Evolutionary conservation across 495 filamentous ascomycete species (phyloP).

Genomic region (Xylaria intraflava): DNA sequence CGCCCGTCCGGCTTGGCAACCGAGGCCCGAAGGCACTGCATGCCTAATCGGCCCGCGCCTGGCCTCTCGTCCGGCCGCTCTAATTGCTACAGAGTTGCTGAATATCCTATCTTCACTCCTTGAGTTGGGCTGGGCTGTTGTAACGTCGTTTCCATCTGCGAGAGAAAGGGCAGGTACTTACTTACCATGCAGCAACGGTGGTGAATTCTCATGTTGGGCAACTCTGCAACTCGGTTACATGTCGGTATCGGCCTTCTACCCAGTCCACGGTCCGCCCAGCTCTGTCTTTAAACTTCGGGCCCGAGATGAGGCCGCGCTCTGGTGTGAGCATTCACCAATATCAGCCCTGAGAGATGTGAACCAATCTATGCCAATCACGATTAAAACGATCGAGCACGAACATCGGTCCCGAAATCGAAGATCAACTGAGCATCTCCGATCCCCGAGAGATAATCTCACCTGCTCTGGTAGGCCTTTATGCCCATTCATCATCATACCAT

Average conservation of each 20-base stretch:
- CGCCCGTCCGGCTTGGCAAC: background rate
- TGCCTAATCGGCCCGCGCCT: background rate
- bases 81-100: background rate
- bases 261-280: too few species aligned
- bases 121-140: background rate
- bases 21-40: background rate
- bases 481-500: constrained; percentile 1
- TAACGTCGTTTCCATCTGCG: constrained; percentile 1
- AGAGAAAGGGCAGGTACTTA: background rate
- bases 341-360: background rate
- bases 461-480: background rate
- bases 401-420: background rate
- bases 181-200: background rate
- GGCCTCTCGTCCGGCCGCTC: background rate
- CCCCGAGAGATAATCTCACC: background rate
- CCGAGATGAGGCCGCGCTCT: background rate
- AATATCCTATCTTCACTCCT: background rate
- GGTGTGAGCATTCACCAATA: background rate
- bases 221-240: background rate
- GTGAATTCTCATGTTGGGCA: background rate
- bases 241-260: background rate
- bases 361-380: background rate
- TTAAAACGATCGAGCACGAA: background rate
- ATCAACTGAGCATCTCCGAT: background rate
- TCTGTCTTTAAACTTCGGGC: background rate